These are phyloP conservation scores for Quercus tomentella DNA, from an alignment of 331 rosid genomes.

Conservation along the genomic window DNA sequence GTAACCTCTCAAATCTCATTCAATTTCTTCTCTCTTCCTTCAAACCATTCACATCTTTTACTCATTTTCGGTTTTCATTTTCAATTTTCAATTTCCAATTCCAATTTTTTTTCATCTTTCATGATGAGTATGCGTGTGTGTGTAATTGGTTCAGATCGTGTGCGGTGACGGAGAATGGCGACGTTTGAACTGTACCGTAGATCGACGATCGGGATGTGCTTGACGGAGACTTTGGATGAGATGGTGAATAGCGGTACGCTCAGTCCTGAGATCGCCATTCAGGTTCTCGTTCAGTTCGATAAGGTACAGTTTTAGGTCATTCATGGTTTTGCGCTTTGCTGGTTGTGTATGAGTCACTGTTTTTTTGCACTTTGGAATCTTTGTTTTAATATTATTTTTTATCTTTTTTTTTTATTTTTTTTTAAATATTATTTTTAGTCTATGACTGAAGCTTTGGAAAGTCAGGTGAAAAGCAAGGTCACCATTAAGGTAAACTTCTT, in stretches of 20 bases:
- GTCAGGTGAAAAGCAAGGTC: constrained; percentile 60
- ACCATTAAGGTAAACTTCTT: constrained; percentile 33
- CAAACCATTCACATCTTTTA: not conserved
- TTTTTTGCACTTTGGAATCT: not conserved
- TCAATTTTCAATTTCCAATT: not conserved
- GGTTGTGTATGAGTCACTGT: too few species aligned
- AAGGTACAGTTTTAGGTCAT: constrained; percentile 41
- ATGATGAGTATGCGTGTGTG: too few species aligned
- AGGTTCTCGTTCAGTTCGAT: constrained; percentile 94
- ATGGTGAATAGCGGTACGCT: constrained; percentile 90
- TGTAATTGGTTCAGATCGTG: constrained; percentile 41
- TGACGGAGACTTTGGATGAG: constrained; percentile 89
- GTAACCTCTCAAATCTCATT: constrained; percentile 20
- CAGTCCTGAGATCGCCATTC: constrained; percentile 86
- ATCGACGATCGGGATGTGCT: constrained; percentile 92
- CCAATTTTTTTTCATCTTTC: too few species aligned
- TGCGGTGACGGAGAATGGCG: constrained; percentile 52
- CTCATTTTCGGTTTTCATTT: not conserved
- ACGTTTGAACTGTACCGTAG: constrained; percentile 93
- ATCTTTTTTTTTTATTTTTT: not conserved
- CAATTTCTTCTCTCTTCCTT: not conserved
- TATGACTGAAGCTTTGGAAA: constrained; percentile 60
- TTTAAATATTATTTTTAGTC: constrained; percentile 26
- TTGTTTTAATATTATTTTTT: not conserved
- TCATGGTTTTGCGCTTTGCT: not conserved